Evolutionary conservation across 768 basidiomycete species (phyloP).

Genomic region (Neoboletus subvelutipes): DNA sequence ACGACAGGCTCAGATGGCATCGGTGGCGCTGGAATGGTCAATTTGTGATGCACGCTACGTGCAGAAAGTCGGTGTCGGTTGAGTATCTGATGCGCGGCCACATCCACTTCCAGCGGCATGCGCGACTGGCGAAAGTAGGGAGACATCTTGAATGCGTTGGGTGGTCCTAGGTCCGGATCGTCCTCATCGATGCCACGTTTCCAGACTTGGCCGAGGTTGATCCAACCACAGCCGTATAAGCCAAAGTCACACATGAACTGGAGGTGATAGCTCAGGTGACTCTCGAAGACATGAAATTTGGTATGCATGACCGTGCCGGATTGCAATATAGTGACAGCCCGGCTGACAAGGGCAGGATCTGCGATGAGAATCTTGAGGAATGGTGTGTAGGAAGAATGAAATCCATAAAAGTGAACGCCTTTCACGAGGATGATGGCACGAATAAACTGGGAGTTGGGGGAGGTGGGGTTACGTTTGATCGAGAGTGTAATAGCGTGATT

Average conservation of each 20-base stretch:
- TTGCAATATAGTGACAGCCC: slow-evolving; percentile 72
- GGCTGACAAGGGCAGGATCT: slow-evolving; percentile 68
- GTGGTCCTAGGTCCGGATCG: slow-evolving; percentile 11
- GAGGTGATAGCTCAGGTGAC: slow-evolving; percentile 82
- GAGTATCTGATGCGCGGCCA: slow-evolving; percentile 76
- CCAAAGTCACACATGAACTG: slow-evolving; percentile 97
- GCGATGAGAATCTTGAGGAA: slow-evolving; percentile 84
- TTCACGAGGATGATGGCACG: slow-evolving; percentile 85
- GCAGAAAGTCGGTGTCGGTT: slow-evolving; percentile 70
- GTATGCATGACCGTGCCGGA: slow-evolving; percentile 82
- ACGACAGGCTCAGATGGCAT: slow-evolving; percentile 72
- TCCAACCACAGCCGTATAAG: slow-evolving; percentile 90
- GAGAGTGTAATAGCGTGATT: slow-evolving; percentile 87
- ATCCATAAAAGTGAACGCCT: slow-evolving; percentile 96
- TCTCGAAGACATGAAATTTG: slow-evolving; percentile 80
- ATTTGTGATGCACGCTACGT: slow-evolving; percentile 65
- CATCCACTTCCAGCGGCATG: slow-evolving; percentile 81
- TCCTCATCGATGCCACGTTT: slow-evolving; percentile 46
- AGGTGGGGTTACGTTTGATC: slow-evolving; percentile 67
- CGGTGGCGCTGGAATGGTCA: slow-evolving; percentile 55
- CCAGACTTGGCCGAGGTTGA: slow-evolving; percentile 70
- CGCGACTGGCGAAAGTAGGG: slow-evolving; percentile 66
- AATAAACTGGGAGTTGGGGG: slow-evolving; percentile 57
- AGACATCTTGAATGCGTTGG: slow-evolving; percentile 44
- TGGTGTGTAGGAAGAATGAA: slow-evolving; percentile 77